Evolutionary conservation across 768 basidiomycete species (phyloP), one percentile per base, ranked within the genome.

Genomic region (Leccinum subgranulosum): DNA sequence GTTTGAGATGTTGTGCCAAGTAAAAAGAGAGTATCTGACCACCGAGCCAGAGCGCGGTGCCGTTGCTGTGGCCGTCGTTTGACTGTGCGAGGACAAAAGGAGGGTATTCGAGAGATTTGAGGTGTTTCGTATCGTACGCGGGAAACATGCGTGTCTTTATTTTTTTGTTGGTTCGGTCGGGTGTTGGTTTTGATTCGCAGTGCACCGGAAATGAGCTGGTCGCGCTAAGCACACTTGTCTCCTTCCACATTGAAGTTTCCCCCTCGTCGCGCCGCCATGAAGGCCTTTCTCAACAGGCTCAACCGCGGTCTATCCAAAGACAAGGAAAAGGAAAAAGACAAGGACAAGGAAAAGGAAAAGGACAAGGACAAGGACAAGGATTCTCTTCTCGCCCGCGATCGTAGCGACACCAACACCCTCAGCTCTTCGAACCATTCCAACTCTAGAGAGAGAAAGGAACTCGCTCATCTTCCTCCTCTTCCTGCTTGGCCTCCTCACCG

Each of bases 31-130:
- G 79, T 67, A 88, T 81, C 71, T 95, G 92, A 0, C 85, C 88
- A 43, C 84, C 85, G 53, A 93, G 84, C 92, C 92, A 94, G 51
- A 94, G 83, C 2, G 88, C 83, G 3, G 90, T 92, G 17, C 92
- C 92, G 58, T 89, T 93, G 25, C 86, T 83, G 15, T 71, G 64
- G 43, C 87, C 85, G 64, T 88, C 79, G 69, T 83, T 76, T 46
- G 68, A 75, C 74, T 90, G 88, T 3, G 68, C n/a, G 52, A 90
- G 79, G 21, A 63, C 57, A 61, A 89, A 86, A 15, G 76, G 68
- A 9, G 50, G 3, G 65, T 80, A 79, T 6, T 50, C n/a, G 55
- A 90, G 81, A 34, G 73, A 54, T 21, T 75, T 69, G 23, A 84
- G 39, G 58, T 89, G 83, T 74, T 90, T 90, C 54, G 88, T 88